A percentile compares a stretch with the other conserved stretches of the same genome.
phyloP scores from a whole-genome alignment of 2,329 filamentous ascomycete species.

The Verruconis gallopava region DNA sequence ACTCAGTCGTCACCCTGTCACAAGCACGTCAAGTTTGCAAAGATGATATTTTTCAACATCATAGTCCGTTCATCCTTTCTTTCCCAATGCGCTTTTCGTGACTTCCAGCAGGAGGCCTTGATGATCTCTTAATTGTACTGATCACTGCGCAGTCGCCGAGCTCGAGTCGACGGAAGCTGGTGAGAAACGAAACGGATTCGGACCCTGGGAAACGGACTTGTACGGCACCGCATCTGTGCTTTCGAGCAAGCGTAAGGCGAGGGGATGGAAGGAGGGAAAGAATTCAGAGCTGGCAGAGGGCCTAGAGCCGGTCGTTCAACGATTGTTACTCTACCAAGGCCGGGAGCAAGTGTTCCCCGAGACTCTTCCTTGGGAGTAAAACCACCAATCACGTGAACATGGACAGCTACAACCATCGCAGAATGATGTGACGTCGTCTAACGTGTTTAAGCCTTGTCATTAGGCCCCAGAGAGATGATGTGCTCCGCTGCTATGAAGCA shows the following conservation, averaged over 20 bases:
- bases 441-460: neutral
- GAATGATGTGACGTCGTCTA: too few species aligned
- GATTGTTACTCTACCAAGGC: slow-evolving; percentile 4
- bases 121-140: too few species aligned
- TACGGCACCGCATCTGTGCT: slow-evolving; percentile 5
- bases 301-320: neutral
- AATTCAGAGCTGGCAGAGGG: slow-evolving; percentile 1
- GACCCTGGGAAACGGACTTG: slow-evolving; percentile 2
- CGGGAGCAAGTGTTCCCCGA: slow-evolving; percentile 6
- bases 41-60: too few species aligned
- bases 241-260: neutral
- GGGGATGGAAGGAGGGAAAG: slow-evolving; percentile 4
- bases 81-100: too few species aligned
- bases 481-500: too few species aligned
- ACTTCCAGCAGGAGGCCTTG: too few species aligned
- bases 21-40: too few species aligned
- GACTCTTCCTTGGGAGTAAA: slow-evolving; percentile 5
- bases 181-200: slow-evolving; percentile 7
- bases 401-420: too few species aligned
- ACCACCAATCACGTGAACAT: too few species aligned
- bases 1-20: too few species aligned
- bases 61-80: too few species aligned
- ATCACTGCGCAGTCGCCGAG: slow-evolving; percentile 3
- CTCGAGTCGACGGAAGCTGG: slow-evolving; percentile 1
- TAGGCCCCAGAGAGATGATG: too few species aligned